Evolutionary conservation across 2,329 filamentous ascomycete genomes (phyloP).

Genomic region (Fusarium buxicola): DNA sequence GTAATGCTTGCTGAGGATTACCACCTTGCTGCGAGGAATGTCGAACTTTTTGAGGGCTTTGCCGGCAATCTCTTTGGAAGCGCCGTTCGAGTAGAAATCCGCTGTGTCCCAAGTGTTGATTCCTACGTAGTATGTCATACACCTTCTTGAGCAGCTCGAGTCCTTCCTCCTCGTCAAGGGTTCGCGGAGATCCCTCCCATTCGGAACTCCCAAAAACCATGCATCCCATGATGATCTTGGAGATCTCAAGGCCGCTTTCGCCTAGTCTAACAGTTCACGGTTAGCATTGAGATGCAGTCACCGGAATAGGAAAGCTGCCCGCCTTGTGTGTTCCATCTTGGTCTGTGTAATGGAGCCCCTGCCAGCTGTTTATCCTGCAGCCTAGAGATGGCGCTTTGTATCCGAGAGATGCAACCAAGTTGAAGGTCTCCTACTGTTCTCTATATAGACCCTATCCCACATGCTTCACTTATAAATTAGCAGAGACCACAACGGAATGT

Average conservation of each 20-base stretch:
- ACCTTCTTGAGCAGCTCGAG: constrained; percentile 71
- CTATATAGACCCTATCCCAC: not conserved
- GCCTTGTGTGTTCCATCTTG: constrained; percentile 37
- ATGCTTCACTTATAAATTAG: constrained; percentile 1
- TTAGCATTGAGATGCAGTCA: constrained; percentile 11
- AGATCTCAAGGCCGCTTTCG: constrained; percentile 55
- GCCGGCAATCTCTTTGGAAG: constrained; percentile 65
- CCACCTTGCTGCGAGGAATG: constrained; percentile 66
- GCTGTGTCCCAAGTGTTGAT: constrained; percentile 67
- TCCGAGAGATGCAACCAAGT: not conserved
- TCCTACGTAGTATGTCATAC: constrained; percentile 70
- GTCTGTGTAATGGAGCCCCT: constrained; percentile 14
- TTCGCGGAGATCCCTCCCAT: constrained; percentile 48
- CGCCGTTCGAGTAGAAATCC: constrained; percentile 67
- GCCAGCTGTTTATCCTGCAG: not conserved
- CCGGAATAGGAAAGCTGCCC: constrained; percentile 15
- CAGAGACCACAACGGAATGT: too few species aligned
- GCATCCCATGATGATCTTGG: constrained; percentile 53
- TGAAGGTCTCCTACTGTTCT: not conserved
- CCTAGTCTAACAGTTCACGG: constrained; percentile 47
- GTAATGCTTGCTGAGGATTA: constrained; percentile 64
- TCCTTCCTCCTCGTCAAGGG: constrained; percentile 50
- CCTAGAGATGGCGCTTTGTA: not conserved
- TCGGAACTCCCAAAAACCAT: constrained; percentile 50
- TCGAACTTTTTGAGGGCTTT: constrained; percentile 70